Evolutionary conservation across 1,139 yeast genomes (phyloP), one percentile per base, ranked within the genome.

Genomic region (Pichia sp.): DNA sequence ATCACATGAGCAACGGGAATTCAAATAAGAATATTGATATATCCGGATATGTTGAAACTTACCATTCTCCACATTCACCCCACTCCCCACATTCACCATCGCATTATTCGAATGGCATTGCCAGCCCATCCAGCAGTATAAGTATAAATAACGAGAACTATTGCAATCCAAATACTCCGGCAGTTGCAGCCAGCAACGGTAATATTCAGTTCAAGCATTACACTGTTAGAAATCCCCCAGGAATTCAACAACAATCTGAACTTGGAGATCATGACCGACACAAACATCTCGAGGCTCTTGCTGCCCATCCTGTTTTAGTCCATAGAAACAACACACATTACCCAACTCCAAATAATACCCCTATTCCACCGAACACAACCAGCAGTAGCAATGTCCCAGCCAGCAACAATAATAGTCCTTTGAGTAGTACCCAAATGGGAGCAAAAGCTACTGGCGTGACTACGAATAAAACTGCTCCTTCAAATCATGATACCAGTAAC

Each of bases 331-430:
- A 48, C 19, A 34, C 30, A 13, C 60, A 60, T 30, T 60, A 62
- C 23, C 61, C 58, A 19, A 57, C 60, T 54, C 23, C 74, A 68
- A 56, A 71, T 64, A 52, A 74, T 64, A 55, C 69, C 61, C 45
- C 66, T 59, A 34, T 65, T 29, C 49, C 55, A 59, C 31, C 29
- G n/a, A 42, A 23, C 29, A 41, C 44, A 19, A 42, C 19, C 45
- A 19, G 2, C 15, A 42, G 19, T 11, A 42, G 5, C 13, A 42
- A 42, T 42, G 8, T 23, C 15, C 41, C 63, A 57, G 19, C 58
- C 55, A 42, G 30, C 29, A 42, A 19, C 30, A 42, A 26, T 42
- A 19, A 15, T 6, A 15, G 45, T 42, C 41, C 16, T n/a, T 7
- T 15, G n/a, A 36, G 6, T 7, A 7, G 16, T 15, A 4, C 29